These are phyloP conservation scores for Eucalyptus camaldulensis DNA, from an alignment of 345 rosid species.

Conservation along the genomic window DNA sequence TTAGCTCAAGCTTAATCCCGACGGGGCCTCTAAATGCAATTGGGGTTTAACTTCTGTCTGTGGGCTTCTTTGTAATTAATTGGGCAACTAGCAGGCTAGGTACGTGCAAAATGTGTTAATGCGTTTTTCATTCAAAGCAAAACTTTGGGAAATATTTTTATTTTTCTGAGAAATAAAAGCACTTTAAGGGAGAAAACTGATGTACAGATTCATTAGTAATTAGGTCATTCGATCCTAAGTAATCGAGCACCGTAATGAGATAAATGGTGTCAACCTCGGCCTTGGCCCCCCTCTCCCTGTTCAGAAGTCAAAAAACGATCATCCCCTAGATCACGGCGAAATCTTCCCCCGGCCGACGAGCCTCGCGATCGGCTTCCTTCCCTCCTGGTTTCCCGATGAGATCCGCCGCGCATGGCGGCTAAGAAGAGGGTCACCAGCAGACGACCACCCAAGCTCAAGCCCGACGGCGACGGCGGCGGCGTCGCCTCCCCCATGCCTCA, in stretches of 20 bases:
- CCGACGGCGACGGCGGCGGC: neutral
- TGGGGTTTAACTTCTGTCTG: neutral
- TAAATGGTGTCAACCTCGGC: neutral
- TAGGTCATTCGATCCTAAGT: neutral
- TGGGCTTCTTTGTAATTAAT: neutral
- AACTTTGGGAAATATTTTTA: neutral
- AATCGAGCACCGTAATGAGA: neutral
- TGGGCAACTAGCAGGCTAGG: neutral
- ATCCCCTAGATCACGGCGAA: neutral
- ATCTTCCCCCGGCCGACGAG: neutral
- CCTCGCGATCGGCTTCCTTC: neutral
- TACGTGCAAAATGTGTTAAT: neutral
- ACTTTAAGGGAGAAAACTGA: neutral
- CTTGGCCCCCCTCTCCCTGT: neutral
- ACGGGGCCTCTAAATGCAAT: neutral
- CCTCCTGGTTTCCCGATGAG: neutral
- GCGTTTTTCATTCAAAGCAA: neutral
- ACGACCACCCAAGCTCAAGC: neutral
- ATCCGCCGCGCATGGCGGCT: conserved; percentile 1
- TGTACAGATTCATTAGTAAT: neutral
- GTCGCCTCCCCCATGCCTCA: conserved; percentile 8
- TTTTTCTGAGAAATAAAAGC: neutral
- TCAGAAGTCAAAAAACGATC: neutral
- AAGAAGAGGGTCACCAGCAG: conserved; percentile 17
- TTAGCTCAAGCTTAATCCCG: neutral